Percentiles rank a stretch among this genome's conserved stretches.
phyloP scores from a whole-genome alignment of 768 basidiomycete species.

The Lentinula detonsa region DNA sequence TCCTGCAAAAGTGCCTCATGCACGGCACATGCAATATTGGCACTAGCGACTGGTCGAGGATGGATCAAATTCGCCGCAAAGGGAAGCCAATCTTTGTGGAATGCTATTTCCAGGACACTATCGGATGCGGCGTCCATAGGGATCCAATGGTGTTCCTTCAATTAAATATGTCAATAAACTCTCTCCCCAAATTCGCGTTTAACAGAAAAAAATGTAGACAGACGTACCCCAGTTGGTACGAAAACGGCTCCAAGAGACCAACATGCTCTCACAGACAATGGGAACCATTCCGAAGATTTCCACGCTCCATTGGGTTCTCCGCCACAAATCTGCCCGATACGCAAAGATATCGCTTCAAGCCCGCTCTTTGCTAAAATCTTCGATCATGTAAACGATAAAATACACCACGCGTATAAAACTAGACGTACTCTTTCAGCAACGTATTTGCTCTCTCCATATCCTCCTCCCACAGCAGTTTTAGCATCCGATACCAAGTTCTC shows the following conservation, averaged over 20 bases:
- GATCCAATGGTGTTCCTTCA: background rate
- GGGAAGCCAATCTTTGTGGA: background rate
- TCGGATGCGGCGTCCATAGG: background rate
- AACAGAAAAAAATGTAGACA: no score
- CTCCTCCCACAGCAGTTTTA: conserved; percentile 21
- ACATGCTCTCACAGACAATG: conserved; percentile 32
- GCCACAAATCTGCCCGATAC: conserved; percentile 33
- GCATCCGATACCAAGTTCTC: conserved; percentile 19
- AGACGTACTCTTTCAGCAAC: conserved; percentile 25
- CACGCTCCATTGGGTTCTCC: conserved; percentile 28
- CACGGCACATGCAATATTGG: background rate
- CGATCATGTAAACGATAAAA: background rate
- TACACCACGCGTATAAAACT: background rate
- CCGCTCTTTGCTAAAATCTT: conserved; percentile 25
- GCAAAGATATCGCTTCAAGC: conserved; percentile 22
- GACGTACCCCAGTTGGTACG: background rate
- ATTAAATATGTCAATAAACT: no score
- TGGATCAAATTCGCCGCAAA: background rate
- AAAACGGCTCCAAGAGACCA: conserved; percentile 8
- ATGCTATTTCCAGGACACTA: background rate
- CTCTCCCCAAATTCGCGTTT: no score
- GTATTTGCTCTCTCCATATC: conserved; percentile 33
- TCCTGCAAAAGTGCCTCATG: background rate
- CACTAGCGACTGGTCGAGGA: background rate
- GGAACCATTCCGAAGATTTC: conserved; percentile 33